These are phyloP conservation scores for Cnidoscolus chayamansa DNA, from an alignment of 441 rosid species.

Conservation along the genomic window DNA sequence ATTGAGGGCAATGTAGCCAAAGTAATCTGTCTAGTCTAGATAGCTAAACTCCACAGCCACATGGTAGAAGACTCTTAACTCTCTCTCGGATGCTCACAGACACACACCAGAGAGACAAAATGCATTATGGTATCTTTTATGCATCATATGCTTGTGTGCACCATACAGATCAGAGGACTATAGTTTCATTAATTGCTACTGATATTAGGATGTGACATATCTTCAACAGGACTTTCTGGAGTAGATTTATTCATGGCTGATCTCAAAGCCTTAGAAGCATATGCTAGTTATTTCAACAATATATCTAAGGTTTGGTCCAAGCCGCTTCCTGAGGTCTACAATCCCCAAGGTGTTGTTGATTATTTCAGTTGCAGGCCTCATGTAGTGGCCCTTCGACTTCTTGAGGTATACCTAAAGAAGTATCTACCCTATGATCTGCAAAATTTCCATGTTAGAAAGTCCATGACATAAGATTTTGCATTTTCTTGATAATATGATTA, in stretches of 20 bases:
- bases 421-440: neutral
- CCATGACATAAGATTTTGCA: neutral
- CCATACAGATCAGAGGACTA: neutral
- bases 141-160: neutral
- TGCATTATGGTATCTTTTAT: neutral
- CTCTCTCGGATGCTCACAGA: neutral
- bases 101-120: neutral
- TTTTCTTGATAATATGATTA: neutral
- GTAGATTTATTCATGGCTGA: slow-evolving; percentile 89
- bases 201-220: slow-evolving; percentile 17
- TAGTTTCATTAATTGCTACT: neutral
- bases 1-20: neutral
- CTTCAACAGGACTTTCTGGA: slow-evolving; percentile 61
- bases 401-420: slow-evolving; percentile 54
- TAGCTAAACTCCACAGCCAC: neutral
- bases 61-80: neutral
- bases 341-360: slow-evolving; percentile 65
- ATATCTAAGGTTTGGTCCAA: slow-evolving; percentile 73
- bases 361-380: slow-evolving; percentile 93
- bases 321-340: slow-evolving; percentile 85
- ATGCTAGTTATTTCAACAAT: slow-evolving; percentile 58
- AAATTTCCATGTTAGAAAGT: neutral
- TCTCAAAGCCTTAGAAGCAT: slow-evolving; percentile 79
- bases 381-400: slow-evolving; percentile 74
- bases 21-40: neutral